Base-by-base conservation (phyloP, 371 early-diverging fungal species). In the Mortierella sp. region DNA sequence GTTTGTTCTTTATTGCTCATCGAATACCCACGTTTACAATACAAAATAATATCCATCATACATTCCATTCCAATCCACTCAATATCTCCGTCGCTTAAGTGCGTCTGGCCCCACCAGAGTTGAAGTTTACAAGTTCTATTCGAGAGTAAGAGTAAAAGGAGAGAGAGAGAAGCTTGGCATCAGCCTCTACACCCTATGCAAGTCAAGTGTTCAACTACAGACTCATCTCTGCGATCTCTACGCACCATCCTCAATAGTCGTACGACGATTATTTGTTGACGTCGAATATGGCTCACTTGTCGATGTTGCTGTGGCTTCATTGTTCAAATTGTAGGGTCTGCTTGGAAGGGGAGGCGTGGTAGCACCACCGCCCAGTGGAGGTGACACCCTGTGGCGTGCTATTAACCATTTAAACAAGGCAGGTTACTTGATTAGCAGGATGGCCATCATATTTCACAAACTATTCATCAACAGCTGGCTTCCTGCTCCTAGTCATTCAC, bases 331-430 rank as follows among this genome's bases (percentile, higher is more conserved):
- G 52, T 74, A 75, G 18, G 76, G 70, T 18, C 81, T 35, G 16
- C n/a, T 55, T 16, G 83, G 73, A 6, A 76, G 64, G 28, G 78
- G 66, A 14, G 83, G 70, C 11, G 55, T 70, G 12, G 67, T n/a
- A 32, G 47, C 54, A 43, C 63, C 65, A 24, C 59, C 58, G 43
- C 62, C 39, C 57, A 76, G 24, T 18, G 83, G 73, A 24, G 77
- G 83, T 20, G 71, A 73, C 16, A 51, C 70, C 43, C 83, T 59
- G 68, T 81, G 32, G 16, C 77, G 83, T 35, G 83, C 83, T 81
- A 70, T 18, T 37, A 35, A 58, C 16, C 58, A 61, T 20, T 37
- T 18, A 51, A 43, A 20, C 11, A 45, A 20, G 0, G 0, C 30
- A 30, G 11, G 32, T 59, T 30, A 20, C 11, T 40, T 43, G n/a